These are phyloP conservation scores for Ophiosphaerella herpotricha DNA, from an alignment of 2,329 filamentous ascomycete genomes.

Conservation along the genomic window DNA sequence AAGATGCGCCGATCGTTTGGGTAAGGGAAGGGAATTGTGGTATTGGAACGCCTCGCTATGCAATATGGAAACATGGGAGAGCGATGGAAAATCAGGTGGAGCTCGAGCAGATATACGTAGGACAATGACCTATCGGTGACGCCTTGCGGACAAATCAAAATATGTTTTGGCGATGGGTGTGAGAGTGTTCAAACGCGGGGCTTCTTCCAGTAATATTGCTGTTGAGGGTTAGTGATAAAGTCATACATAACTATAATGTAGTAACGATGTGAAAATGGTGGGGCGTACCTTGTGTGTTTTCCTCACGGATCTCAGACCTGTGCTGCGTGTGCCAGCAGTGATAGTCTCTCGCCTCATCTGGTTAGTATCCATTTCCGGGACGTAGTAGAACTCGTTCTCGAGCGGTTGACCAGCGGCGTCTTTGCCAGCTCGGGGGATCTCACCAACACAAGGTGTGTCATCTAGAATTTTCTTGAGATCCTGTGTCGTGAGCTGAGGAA, in stretches of 20 bases:
- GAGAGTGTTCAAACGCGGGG: slow-evolving; percentile 48
- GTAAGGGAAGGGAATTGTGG: slow-evolving; percentile 24
- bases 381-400: slow-evolving; percentile 97
- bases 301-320: slow-evolving; percentile 83
- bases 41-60: slow-evolving; percentile 49
- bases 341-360: slow-evolving; percentile 78
- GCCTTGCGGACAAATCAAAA: neutral
- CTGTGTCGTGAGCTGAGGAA: slow-evolving; percentile 35
- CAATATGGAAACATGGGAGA: slow-evolving; percentile 21
- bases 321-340: slow-evolving; percentile 83
- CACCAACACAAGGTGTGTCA: slow-evolving; percentile 76
- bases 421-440: slow-evolving; percentile 88
- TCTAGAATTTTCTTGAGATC: slow-evolving; percentile 75
- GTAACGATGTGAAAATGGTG: neutral
- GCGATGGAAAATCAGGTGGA: neutral
- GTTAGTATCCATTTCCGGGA: slow-evolving; percentile 84
- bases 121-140: neutral
- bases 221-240: slow-evolving; percentile 10
- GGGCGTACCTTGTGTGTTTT: slow-evolving; percentile 92
- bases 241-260: neutral
- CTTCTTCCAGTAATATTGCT: slow-evolving; percentile 76
- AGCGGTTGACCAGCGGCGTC: slow-evolving; percentile 92
- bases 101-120: neutral
- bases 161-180: neutral
- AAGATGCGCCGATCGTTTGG: slow-evolving; percentile 7